Percentiles rank a stretch among this genome's conserved stretches.
phyloP scores from a whole-genome alignment of 805 yeast genomes.

The Wickerhamiella occidentalis region DNA sequence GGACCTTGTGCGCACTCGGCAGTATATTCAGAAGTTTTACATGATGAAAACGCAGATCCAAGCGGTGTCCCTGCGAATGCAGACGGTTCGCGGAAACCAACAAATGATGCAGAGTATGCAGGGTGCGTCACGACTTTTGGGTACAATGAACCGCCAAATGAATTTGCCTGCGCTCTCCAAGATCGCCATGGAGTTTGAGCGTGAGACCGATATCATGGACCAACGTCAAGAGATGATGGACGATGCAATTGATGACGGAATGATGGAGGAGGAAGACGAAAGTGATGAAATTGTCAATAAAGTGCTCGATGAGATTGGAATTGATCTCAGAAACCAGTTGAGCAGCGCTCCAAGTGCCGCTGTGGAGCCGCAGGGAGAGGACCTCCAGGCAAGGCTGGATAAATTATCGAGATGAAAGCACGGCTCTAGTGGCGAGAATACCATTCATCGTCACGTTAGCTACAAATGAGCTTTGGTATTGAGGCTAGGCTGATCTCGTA shows the following conservation, averaged over 20 bases:
- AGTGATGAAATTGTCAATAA: slow-evolving; percentile 82
- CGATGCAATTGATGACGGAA: slow-evolving; percentile 92
- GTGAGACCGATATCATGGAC: slow-evolving; percentile 92
- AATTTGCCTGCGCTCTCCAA: slow-evolving; percentile 78
- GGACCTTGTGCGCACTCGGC: slow-evolving; percentile 81
- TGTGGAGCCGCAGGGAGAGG: slow-evolving; percentile 50
- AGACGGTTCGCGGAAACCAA: slow-evolving; percentile 82
- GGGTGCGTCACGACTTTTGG: slow-evolving; percentile 76
- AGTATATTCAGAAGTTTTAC: slow-evolving; percentile 74
- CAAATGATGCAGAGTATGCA: slow-evolving; percentile 93
- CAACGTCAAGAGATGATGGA: slow-evolving; percentile 99
- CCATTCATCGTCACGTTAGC: no score
- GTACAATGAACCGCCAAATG: slow-evolving; percentile 82
- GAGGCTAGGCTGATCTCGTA: no score
- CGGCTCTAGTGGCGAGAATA: no score
- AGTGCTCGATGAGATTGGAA: slow-evolving; percentile 92
- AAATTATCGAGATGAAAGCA: slow-evolving; percentile 35
- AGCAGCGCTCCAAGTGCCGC: slow-evolving; percentile 38
- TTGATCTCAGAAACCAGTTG: slow-evolving; percentile 50
- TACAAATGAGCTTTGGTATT: no score
- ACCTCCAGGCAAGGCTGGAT: slow-evolving; percentile 76
- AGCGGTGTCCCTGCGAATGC: slow-evolving; percentile 84
- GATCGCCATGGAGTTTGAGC: slow-evolving; percentile 91
- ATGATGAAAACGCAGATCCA: slow-evolving; percentile 90
- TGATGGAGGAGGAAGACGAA: slow-evolving; percentile 83